A percentile compares a stretch with the other conserved stretches of the same genome.
phyloP scores from a whole-genome alignment of 2,329 filamentous ascomycete genomes.

The Penicillium concentricum region DNA sequence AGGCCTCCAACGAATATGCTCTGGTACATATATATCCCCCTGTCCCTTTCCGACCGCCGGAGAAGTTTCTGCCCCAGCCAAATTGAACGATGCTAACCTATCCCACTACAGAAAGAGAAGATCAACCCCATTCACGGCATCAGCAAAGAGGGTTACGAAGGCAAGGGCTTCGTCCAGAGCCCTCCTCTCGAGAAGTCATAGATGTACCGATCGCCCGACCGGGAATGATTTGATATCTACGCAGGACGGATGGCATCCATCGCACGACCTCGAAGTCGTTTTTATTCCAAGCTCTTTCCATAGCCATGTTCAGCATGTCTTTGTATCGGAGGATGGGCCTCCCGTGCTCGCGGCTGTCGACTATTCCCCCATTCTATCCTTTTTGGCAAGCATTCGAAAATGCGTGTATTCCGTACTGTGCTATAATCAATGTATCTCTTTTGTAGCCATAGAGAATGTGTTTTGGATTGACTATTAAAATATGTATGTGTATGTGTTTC shows the following conservation, averaged over 20 bases:
- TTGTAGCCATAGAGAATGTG: slow-evolving; percentile 39
- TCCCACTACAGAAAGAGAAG: slow-evolving; percentile 65
- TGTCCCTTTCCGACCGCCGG: background rate
- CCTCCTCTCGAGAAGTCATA: slow-evolving; percentile 42
- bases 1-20: slow-evolving; percentile 90
- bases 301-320: slow-evolving; percentile 15
- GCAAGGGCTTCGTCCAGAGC: slow-evolving; percentile 75
- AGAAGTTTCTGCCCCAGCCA: slow-evolving; percentile 10
- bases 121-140: slow-evolving; percentile 85
- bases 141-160: slow-evolving; percentile 73
- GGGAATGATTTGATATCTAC: slow-evolving; percentile 27
- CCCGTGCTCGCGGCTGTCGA: slow-evolving; percentile 11
- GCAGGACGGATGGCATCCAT: slow-evolving; percentile 3
- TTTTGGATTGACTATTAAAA: background rate
- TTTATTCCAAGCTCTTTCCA: background rate
- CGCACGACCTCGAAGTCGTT: background rate
- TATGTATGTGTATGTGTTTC: background rate
- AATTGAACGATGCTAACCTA: slow-evolving; percentile 17
- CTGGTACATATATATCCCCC: slow-evolving; percentile 60
- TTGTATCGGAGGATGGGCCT: slow-evolving; percentile 12
- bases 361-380: slow-evolving; percentile 28
- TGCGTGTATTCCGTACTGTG: slow-evolving; percentile 45
- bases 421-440: slow-evolving; percentile 46
- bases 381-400: slow-evolving; percentile 36
- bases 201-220: slow-evolving; percentile 18